Percentiles rank a stretch among this genome's conserved stretches.
phyloP scores from a whole-genome alignment of 805 yeast species.

The Wickerhamiella domercqiae region DNA sequence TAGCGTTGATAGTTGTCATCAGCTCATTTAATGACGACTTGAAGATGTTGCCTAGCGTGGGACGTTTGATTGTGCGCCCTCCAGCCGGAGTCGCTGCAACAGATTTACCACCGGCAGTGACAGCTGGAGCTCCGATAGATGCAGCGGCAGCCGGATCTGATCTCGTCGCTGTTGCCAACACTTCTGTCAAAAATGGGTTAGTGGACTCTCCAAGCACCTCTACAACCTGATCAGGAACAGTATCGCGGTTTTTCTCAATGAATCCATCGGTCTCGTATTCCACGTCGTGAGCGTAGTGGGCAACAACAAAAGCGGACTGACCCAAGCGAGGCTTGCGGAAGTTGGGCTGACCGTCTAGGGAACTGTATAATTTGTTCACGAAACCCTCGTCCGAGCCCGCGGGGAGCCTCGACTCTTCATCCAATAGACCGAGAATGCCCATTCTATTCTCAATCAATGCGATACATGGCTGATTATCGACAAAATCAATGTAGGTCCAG shows the following conservation, averaged over 20 bases:
- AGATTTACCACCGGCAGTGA: constrained; percentile 13
- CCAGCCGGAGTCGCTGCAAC: constrained; percentile 24
- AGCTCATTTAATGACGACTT: constrained; percentile 82
- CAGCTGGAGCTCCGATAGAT: constrained; percentile 16
- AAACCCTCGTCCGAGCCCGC: constrained; percentile 86
- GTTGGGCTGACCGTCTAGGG: constrained; percentile 52
- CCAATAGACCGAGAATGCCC: constrained; percentile 77
- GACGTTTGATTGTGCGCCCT: constrained; percentile 38
- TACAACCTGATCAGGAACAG: constrained; percentile 89
- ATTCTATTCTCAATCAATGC: constrained; percentile 75
- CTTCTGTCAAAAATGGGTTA: constrained; percentile 48
- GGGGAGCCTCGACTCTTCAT: constrained; percentile 91
- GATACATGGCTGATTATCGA: constrained; percentile 95
- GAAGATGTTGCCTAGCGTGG: constrained; percentile 89
- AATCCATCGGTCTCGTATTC: constrained; percentile 86
- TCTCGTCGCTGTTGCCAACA: constrained; percentile 46
- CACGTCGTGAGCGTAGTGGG: constrained; percentile 91
- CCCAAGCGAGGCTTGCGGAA: constrained; percentile 93
- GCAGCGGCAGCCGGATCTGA: constrained; percentile 1
- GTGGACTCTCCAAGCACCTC: constrained; percentile 62
- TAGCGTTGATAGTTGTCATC: constrained; percentile 83
- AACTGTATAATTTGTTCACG: constrained; percentile 78
- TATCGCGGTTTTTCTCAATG: constrained; percentile 92
- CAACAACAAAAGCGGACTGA: constrained; percentile 72
- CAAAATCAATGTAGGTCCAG: constrained; percentile 91